A percentile compares a stretch with the other conserved stretches of the same genome.
These are phyloP conservation scores for Fagopyrum homotropicum DNA, from an alignment of 148 eudicot species.

Conservation along the genomic window DNA sequence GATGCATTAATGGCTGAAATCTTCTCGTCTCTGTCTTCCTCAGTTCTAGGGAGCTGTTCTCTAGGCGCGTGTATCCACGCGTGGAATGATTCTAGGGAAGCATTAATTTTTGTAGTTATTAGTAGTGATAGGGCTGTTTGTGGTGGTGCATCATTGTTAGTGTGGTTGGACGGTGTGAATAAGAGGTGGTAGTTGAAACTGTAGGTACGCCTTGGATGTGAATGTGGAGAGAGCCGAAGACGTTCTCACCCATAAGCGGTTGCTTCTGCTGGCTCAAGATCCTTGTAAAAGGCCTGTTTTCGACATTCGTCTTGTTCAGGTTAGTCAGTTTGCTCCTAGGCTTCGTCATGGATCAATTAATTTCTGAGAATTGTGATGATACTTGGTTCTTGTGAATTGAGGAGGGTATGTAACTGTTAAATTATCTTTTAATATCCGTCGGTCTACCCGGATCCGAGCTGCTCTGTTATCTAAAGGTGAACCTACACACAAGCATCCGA, in stretches of 20 bases:
- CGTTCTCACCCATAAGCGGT: conserved; percentile 72
- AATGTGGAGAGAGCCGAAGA: conserved; percentile 98
- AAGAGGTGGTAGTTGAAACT: conserved; percentile 7
- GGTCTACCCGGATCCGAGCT: too few species aligned
- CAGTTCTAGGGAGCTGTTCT: not conserved
- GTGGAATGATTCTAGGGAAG: not conserved
- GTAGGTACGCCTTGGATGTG: conserved; percentile 94
- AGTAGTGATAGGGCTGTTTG: not conserved
- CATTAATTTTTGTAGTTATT: not conserved
- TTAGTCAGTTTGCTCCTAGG: conserved; percentile 13
- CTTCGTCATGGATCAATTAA: not conserved
- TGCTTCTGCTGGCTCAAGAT: conserved; percentile 70
- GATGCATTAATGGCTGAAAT: not conserved
- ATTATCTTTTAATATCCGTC: too few species aligned
- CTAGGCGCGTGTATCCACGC: not conserved
- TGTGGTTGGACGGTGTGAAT: conserved; percentile 8
- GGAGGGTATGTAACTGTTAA: too few species aligned
- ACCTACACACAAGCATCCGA: too few species aligned
- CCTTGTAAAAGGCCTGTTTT: conserved; percentile 74
- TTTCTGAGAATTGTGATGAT: not conserved
- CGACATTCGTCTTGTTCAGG: conserved; percentile 96
- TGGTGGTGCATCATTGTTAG: not conserved
- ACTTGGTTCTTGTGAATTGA: not conserved
- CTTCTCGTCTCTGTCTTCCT: not conserved
- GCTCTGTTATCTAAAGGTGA: too few species aligned